Percentiles rank a stretch among this genome's conserved stretches.
phyloP scores from a whole-genome alignment of 1,284 basidiomycete species.

The Ustilago curta region DNA sequence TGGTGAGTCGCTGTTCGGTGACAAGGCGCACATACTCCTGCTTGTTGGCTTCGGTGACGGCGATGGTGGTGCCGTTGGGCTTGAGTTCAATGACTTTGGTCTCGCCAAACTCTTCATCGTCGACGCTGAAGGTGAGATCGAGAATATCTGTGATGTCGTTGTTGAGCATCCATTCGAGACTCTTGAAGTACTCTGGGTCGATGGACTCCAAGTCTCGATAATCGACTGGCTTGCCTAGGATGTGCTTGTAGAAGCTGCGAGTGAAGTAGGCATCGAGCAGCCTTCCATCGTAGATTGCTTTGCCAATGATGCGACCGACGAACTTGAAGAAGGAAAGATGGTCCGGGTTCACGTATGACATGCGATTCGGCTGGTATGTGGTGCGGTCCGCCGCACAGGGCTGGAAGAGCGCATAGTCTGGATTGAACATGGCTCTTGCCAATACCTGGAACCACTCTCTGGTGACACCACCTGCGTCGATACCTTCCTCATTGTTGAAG shows the following conservation, averaged over 20 bases:
- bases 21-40: slow-evolving; percentile 94
- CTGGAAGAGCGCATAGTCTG: slow-evolving; percentile 98
- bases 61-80: slow-evolving; percentile 58
- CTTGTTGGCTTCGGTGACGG: slow-evolving; percentile 83
- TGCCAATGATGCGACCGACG: slow-evolving; percentile 93
- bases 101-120: slow-evolving; percentile 79
- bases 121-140: slow-evolving; percentile 88
- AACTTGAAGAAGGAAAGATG: slow-evolving; percentile 99
- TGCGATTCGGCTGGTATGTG: slow-evolving; percentile 96
- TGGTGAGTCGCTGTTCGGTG: slow-evolving; percentile 89
- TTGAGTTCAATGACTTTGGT: slow-evolving; percentile 66
- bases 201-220: slow-evolving; percentile 67
- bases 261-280: slow-evolving; percentile 95
- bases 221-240: slow-evolving; percentile 65
- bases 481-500: slow-evolving; percentile 97
- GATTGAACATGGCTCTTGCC: slow-evolving; percentile 98
- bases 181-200: slow-evolving; percentile 84
- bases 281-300: slow-evolving; percentile 93
- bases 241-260: slow-evolving; percentile 73
- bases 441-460: slow-evolving; percentile 99
- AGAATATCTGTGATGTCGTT: slow-evolving; percentile 76
- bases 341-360: slow-evolving; percentile 84
- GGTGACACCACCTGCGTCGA: slow-evolving; percentile 97
- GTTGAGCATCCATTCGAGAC: slow-evolving; percentile 71
- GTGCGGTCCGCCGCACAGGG: slow-evolving; percentile 86